Evolutionary conservation across 1,284 basidiomycete genomes (phyloP), one percentile per base, ranked within the genome.

Genomic region (Moesziomyces antarcticus): DNA sequence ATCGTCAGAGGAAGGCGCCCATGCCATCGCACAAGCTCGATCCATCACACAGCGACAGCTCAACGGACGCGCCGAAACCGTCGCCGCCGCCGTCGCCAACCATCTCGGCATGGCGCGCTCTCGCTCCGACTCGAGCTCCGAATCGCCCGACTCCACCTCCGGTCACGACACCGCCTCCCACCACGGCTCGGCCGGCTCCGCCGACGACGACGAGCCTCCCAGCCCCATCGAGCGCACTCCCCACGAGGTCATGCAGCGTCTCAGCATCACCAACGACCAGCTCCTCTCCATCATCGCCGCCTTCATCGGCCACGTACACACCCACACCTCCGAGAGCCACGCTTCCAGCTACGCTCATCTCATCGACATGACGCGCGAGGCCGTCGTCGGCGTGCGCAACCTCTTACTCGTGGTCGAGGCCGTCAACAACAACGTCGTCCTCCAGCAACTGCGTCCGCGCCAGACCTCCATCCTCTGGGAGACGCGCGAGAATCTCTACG

Each of bases 261-360:
- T 83, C 55, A 82, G 80, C 35, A 75, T 82, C 21, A 93, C 96
- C 80, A 90, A 92, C 64, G 80, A 82, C 42, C 76, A 80, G 55
- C 91, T 97, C 72, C 87, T 97, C 8, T 96, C 93, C 5, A 92
- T 93, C 18, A 93, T 97, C 78, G 95, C 96, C 13, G 94, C 94
- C 3, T 95, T 99, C 84, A 96, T 99, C 78, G 95, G 95, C 1
- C 94, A 97, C 80, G 92, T 94, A 1, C 95, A 99, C 82, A 93
- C 92, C 16, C 93, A 98, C 86, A 91, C 92, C 20, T 90, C 92
- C 54, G 87, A 89, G 24, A 92, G 92, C 20, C 93, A 97, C 84
- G 76, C 80, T 1, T 92, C 94, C 0, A 93, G 93, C 9, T 96
- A 93, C 40, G 94, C 93, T 0, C 91, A 94, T 76, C 88, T 98